These are phyloP conservation scores for Dactylorhiza incarnata DNA, from an alignment of 106 monocot species.

Conservation along the genomic window DNA sequence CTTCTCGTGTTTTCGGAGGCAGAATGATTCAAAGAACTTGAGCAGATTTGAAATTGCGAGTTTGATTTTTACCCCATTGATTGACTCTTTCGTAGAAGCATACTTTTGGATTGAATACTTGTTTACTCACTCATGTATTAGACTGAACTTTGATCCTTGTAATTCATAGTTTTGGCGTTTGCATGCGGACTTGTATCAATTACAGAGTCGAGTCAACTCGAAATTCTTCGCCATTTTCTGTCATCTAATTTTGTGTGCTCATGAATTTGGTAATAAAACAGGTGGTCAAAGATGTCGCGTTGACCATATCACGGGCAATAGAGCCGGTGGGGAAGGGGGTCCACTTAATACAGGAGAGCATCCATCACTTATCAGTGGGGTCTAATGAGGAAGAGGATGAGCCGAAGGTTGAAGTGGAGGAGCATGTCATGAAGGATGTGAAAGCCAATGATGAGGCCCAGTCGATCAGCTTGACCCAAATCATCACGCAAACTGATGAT, in stretches of 20 bases:
- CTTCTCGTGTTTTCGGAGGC: too few species aligned
- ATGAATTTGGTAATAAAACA: constrained; percentile 13
- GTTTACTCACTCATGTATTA: too few species aligned
- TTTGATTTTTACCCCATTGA: too few species aligned
- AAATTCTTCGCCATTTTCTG: background rate
- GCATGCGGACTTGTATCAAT: background rate
- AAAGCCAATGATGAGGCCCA: constrained; percentile 15
- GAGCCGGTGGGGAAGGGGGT: constrained; percentile 78
- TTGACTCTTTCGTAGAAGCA: too few species aligned
- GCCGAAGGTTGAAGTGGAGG: constrained; percentile 36
- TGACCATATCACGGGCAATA: constrained; percentile 39
- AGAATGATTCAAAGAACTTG: too few species aligned
- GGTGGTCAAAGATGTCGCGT: constrained; percentile 71
- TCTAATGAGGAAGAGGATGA: constrained; percentile 23
- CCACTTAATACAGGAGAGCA: constrained; percentile 54
- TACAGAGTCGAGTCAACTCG: background rate
- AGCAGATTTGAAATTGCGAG: too few species aligned
- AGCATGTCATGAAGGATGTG: constrained; percentile 27
- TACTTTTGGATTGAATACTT: too few species aligned
- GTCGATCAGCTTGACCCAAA: background rate
- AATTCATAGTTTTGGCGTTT: too few species aligned
- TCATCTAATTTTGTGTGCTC: background rate
- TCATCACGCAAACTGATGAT: background rate
- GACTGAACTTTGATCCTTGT: too few species aligned
- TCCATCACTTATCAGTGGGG: constrained; percentile 30